Evolutionary conservation across 2,329 filamentous ascomycete species (phyloP).

Genomic region (Arthrobotrys sinensis): DNA sequence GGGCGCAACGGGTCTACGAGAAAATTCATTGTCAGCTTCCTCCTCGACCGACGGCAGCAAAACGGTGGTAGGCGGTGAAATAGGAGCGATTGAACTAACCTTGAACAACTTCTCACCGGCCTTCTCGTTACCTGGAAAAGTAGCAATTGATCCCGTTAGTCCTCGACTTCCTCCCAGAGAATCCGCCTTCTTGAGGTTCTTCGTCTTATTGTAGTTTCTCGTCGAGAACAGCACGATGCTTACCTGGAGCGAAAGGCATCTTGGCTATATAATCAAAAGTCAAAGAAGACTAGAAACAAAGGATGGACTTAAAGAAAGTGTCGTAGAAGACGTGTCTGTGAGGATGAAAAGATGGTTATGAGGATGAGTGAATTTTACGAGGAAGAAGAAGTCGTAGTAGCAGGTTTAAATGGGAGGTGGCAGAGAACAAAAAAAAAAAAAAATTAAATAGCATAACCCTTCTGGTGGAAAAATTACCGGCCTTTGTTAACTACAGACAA

Average conservation of each 20-base stretch:
- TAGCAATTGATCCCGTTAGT: slow-evolving; percentile 41
- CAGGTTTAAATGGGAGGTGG: slow-evolving; percentile 34
- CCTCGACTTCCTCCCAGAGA: background rate
- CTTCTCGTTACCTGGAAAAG: slow-evolving; percentile 82
- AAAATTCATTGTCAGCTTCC: slow-evolving; percentile 14
- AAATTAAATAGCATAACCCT: slow-evolving; percentile 28
- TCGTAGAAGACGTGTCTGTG: slow-evolving; percentile 31
- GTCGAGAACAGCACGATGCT: slow-evolving; percentile 5
- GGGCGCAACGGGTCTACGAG: slow-evolving; percentile 85
- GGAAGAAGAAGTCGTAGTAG: slow-evolving; percentile 7
- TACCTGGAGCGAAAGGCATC: slow-evolving; percentile 64
- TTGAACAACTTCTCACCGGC: slow-evolving; percentile 99
- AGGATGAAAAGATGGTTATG: slow-evolving; percentile 3
- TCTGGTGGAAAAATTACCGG: slow-evolving; percentile 32
- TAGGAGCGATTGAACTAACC: slow-evolving; percentile 67
- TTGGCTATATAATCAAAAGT: slow-evolving; percentile 58
- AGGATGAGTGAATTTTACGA: slow-evolving; percentile 48
- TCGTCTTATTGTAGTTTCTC: background rate
- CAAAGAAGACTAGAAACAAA: slow-evolving; percentile 40
- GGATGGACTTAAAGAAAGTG: slow-evolving; percentile 19
- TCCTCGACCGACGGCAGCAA: slow-evolving; percentile 2
- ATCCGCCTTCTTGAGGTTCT: background rate
- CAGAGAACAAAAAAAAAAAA: slow-evolving; percentile 42
- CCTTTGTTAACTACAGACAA: background rate
- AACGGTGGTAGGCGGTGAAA: slow-evolving; percentile 1